A percentile compares a stretch with the other conserved stretches of the same genome.
These are phyloP conservation scores for Biscutella auriculata DNA, from an alignment of 441 rosid genomes.

Conservation along the genomic window DNA sequence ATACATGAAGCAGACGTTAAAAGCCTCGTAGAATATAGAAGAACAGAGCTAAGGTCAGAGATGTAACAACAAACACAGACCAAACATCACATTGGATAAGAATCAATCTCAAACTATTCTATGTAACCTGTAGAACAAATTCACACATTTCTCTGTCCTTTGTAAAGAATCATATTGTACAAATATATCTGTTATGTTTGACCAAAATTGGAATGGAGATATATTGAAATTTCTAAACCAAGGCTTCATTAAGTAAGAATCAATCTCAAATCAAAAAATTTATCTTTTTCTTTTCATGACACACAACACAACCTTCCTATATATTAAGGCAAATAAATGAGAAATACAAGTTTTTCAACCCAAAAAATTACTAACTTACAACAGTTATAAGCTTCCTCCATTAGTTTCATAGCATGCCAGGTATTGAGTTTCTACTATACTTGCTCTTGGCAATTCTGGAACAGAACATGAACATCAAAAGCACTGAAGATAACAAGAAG, in stretches of 20 bases:
- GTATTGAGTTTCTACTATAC: constrained; percentile 44
- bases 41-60: neutral
- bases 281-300: neutral
- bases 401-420: constrained; percentile 27
- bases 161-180: constrained; percentile 18
- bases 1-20: constrained; percentile 74
- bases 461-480: constrained; percentile 89
- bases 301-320: constrained; percentile 4
- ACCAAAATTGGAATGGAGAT: neutral
- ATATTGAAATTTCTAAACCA: neutral
- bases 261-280: constrained; percentile 10
- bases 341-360: constrained; percentile 12
- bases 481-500: constrained; percentile 73
- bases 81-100: neutral
- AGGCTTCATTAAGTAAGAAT: neutral
- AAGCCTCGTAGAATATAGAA: constrained; percentile 19
- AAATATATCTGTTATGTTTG: neutral
- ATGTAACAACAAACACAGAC: neutral
- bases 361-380: constrained; percentile 16
- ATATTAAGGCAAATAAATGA: neutral
- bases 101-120: no score
- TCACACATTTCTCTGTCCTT: constrained; percentile 2
- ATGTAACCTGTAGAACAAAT: no score
- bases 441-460: constrained; percentile 81
- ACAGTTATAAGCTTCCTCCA: constrained; percentile 1